Base-by-base conservation (phyloP, 1,284 basidiomycete genomes). In the Phellinidium pouzarii region DNA sequence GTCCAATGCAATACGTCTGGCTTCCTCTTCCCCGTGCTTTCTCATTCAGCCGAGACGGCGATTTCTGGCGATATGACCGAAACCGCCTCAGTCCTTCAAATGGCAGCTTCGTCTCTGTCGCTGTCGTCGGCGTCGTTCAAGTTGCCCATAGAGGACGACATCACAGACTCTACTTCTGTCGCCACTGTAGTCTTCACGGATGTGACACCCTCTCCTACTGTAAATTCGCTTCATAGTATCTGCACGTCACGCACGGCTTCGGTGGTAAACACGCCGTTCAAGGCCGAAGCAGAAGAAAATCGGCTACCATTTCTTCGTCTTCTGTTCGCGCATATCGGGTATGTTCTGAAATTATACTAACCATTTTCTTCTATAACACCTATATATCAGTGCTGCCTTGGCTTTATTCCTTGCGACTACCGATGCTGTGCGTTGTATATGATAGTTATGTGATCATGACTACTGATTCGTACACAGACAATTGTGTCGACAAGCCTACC, bases 401-500 rank as follows among this genome's bases (percentile, higher is more conserved):
- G 75, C 85, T 11, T 64, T 89, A 54, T 90, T 90, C 65, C 78
- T 90, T 9, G 87, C 87, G 5, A 90, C 88, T 11, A 90, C 87
- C 17, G 87, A 90, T 67, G 79, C 85, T 50, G 87, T 90, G 62
- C 59, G 84, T 70, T 19, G 4, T 17, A 36, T 9, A 5, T 6
- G 11, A 20, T 36, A 17, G 17, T 49, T 52, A 53, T 9, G 44
- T 20, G 41, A 42, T 31, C 25, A 53, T 55, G 61, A 58, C 58
- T 57, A 58, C 43, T 53, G 34, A 36, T 55, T 51, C 44, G 51
- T 31, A 23, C 17, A 23, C 56, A 90, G 87, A 87, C 85, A 2
- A 85, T 91, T 55, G 83, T 91, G 37, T 91, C 88, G 25, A 90
- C 88, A 17, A 80, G 78, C 61, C 67, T 91, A 52, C 88, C 87